Percentiles rank a stretch among this genome's conserved stretches.
phyloP scores from a whole-genome alignment of 306 rosid genomes.

The Trichosanthes cucumerina region DNA sequence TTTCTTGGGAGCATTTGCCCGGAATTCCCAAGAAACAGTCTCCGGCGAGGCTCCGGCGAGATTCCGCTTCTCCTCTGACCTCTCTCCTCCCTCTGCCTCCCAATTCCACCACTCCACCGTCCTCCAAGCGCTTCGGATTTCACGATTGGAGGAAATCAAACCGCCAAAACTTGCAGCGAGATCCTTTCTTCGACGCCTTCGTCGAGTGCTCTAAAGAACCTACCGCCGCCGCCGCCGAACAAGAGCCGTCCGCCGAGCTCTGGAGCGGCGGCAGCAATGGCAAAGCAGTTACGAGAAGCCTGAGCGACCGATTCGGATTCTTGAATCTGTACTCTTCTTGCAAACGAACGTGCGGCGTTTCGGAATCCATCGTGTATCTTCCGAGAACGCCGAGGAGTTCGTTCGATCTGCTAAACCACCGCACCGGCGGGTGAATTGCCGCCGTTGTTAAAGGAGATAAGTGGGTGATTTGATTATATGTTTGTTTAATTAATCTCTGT shows the following conservation, averaged over 20 bases:
- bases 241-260: constrained; percentile 7
- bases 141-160: constrained; percentile 18
- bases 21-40: constrained; percentile 80
- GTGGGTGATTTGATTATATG: background rate
- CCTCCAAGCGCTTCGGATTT: constrained; percentile 25
- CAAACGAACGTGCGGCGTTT: constrained; percentile 61
- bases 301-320: constrained; percentile 64
- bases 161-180: constrained; percentile 24
- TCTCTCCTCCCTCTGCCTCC: constrained; percentile 54
- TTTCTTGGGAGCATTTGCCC: constrained; percentile 93
- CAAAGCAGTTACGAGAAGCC: constrained; percentile 59
- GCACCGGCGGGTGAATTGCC: constrained; percentile 18
- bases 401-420: constrained; percentile 28
- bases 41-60: constrained; percentile 20
- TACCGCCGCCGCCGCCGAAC: constrained; percentile 8
- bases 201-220: constrained; percentile 70
- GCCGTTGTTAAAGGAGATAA: background rate
- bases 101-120: constrained; percentile 11
- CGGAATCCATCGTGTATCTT: constrained; percentile 53
- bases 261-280: constrained; percentile 21
- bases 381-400: constrained; percentile 47
- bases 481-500: background rate
- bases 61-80: constrained; percentile 23
- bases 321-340: constrained; percentile 49
- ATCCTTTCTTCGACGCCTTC: constrained; percentile 82